Evolutionary conservation across 228 moss, liverwort and hornwort species (phyloP), one percentile per base, ranked within the genome.

Genomic region (Sphagnum fallax): DNA sequence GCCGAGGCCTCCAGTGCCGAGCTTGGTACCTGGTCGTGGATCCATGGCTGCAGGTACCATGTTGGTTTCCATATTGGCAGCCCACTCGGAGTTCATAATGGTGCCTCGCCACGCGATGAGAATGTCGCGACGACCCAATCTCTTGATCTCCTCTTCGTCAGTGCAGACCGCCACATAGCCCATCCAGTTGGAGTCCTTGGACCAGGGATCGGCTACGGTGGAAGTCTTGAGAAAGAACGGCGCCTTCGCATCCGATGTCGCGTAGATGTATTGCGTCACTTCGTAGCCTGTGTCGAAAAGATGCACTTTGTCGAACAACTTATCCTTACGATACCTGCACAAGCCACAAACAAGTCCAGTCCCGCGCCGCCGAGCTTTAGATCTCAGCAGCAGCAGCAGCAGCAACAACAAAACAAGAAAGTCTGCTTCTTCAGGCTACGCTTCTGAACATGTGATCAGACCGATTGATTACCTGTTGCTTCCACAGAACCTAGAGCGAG

Each of bases 401-500:
- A 32, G 32, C 32, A 32, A 2, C 32, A 32, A 32, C 32, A 32
- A 32, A 32, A 32, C 32, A 32, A 32, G 32, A 32, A 32, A 32
- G 32, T 32, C 32, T 32, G 32, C 32, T 32, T 3, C 32, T 32
- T 32, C 32, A 32, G 32, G 32, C 32, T 32, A 32, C 32, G 32
- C 32, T 32, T 32, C 32, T 32, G 32, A 32, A 32, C 32, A 32
- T 32, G 32, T 32, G 32, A 32, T 32, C 32, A 32, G 32, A 32
- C 2, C 32, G 32, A 32, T 32, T 3, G 32, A 32, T 32, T 73
- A 73, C 6, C 52, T 73, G 69, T 59, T 52, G 57, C 81, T 81
- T 0, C 93, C 90, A 55, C 88, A 88, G 57, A 70, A 79, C 48
- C 72, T 71, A 51, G 90, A 96, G 47, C 72, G 67, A 1, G 64